phyloP scores from a whole-genome alignment of 441 rosid genomes.

The Isatis lusitanica region DNA sequence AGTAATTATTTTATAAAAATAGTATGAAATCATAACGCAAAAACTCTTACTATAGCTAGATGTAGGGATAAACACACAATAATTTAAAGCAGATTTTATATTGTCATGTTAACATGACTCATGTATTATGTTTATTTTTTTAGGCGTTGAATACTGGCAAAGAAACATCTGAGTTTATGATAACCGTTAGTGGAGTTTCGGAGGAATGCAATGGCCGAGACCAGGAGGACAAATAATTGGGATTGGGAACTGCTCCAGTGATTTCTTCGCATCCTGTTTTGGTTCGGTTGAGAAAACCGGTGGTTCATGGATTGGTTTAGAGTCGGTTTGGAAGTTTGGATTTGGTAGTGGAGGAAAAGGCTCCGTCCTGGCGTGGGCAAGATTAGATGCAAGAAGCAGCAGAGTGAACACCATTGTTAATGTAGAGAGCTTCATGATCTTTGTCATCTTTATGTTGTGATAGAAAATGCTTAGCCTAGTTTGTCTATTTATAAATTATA shows the following conservation, averaged over 20 bases:
- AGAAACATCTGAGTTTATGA: background rate
- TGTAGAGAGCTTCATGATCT: background rate
- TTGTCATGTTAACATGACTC: no score
- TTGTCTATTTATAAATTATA: conserved; percentile 3
- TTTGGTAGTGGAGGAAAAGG: background rate
- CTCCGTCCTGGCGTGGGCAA: background rate
- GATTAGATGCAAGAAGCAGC: background rate
- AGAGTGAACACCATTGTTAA: background rate
- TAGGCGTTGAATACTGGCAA: background rate
- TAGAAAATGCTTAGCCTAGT: background rate
- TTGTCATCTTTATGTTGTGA: background rate
- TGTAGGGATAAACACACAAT: no score
- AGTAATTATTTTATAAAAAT: no score
- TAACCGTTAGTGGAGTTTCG: background rate
- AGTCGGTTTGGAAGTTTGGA: background rate
- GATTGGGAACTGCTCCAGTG: background rate
- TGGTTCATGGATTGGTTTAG: background rate
- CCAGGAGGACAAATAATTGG: background rate
- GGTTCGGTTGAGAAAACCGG: background rate
- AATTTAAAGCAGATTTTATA: no score
- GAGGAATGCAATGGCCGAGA: background rate
- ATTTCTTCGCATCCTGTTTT: background rate
- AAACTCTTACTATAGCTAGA: no score
- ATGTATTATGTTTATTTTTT: background rate
- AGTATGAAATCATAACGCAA: no score